These are phyloP conservation scores for Russula olivacea DNA, from an alignment of 768 basidiomycete species.

Conservation along the genomic window DNA sequence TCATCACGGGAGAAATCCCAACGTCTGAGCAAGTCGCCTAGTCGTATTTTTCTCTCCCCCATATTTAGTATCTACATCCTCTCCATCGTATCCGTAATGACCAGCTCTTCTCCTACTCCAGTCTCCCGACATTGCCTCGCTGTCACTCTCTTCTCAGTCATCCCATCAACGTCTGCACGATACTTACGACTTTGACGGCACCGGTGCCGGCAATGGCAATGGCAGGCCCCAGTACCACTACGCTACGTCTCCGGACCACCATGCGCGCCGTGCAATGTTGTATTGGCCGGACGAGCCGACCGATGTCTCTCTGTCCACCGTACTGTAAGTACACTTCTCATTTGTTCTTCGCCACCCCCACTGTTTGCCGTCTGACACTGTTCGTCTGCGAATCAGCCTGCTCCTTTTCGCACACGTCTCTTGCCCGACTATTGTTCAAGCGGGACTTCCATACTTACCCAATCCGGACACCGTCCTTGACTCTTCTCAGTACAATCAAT, in stretches of 20 bases:
- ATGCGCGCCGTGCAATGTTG: too few species aligned
- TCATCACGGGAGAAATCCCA: constrained; percentile 92
- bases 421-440: too few species aligned
- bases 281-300: too few species aligned
- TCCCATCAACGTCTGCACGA: constrained; percentile 80
- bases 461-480: too few species aligned
- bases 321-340: too few species aligned
- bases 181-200: constrained; percentile 76
- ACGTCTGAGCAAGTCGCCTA: constrained; percentile 82
- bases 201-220: constrained; percentile 40
- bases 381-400: too few species aligned
- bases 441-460: too few species aligned
- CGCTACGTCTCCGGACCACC: constrained; percentile 58
- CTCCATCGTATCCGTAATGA: constrained; percentile 47
- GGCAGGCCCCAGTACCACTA: constrained; percentile 64
- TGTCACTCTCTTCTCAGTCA: constrained; percentile 59
- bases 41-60: constrained; percentile 6
- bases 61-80: constrained; percentile 7
- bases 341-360: too few species aligned
- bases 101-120: constrained; percentile 57
- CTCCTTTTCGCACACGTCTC: too few species aligned
- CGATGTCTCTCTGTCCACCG: too few species aligned
- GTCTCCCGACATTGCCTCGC: constrained; percentile 74
- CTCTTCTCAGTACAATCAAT: too few species aligned
- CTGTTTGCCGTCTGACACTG: too few species aligned